Conservation (phyloP, 2,329 filamentous ascomycete genomes). For the Aspergillus latus region DNA sequence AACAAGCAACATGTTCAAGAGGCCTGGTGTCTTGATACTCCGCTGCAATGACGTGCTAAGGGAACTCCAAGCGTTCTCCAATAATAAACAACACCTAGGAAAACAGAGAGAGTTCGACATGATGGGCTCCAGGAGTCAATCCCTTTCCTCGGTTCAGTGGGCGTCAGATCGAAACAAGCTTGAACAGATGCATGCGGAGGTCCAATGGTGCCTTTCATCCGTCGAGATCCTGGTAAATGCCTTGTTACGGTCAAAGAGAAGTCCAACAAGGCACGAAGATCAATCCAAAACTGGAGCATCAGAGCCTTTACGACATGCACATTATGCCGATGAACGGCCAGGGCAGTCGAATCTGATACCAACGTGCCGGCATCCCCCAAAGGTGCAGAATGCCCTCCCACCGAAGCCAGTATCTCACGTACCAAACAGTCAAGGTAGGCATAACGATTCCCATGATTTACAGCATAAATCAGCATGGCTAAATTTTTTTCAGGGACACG, state of each 20-base stretch:
- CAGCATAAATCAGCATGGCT: too few species aligned
- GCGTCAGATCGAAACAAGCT: background rate
- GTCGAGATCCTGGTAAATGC: background rate
- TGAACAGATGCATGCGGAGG: background rate
- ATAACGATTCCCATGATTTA: too few species aligned
- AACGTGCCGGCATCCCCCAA: too few species aligned
- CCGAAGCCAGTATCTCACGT: too few species aligned
- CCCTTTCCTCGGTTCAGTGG: too few species aligned
- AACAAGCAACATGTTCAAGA: background rate
- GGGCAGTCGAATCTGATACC: too few species aligned
- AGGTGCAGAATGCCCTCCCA: too few species aligned
- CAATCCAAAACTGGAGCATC: background rate
- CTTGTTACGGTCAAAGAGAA: background rate
- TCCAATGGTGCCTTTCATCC: background rate
- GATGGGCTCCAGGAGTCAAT: too few species aligned
- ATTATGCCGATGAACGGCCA: too few species aligned
- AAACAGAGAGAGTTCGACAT: too few species aligned
- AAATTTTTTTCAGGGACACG: too few species aligned
- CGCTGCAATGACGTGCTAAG: background rate
- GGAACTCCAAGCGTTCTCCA: background rate
- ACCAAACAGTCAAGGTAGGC: too few species aligned
- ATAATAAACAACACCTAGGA: background rate
- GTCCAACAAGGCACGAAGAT: background rate
- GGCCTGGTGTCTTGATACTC: background rate
- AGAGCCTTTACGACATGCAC: background rate